Conservation (phyloP, 1,139 yeast species). For the Blastobotrys indianensis region DNA sequence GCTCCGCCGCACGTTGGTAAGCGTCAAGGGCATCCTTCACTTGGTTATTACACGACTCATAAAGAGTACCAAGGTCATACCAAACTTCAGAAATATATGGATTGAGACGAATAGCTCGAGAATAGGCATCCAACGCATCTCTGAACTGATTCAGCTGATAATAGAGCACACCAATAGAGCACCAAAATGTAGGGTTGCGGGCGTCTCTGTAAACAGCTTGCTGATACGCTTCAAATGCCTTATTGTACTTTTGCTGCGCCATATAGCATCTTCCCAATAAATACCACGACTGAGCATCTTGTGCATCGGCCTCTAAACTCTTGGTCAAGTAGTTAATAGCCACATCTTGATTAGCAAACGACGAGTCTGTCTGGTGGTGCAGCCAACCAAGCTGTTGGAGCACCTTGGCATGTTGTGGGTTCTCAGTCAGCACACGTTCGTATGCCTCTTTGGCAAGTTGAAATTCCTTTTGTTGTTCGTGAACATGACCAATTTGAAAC, state of each 20-base stretch:
- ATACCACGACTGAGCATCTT: slow-evolving; percentile 97
- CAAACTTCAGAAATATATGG: slow-evolving; percentile 97
- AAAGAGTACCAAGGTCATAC: slow-evolving; percentile 95
- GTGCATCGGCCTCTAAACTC: slow-evolving; percentile 79
- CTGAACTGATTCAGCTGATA: slow-evolving; percentile 93
- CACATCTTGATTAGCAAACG: slow-evolving; percentile 71
- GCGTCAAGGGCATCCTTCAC: slow-evolving; percentile 94
- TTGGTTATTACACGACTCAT: slow-evolving; percentile 96
- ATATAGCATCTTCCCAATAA: slow-evolving; percentile 93
- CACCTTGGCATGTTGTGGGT: slow-evolving; percentile 93
- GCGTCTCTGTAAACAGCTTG: slow-evolving; percentile 97
- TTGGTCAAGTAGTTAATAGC: slow-evolving; percentile 80
- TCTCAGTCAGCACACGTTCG: slow-evolving; percentile 81
- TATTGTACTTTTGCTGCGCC: slow-evolving; percentile 91
- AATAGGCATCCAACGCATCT: slow-evolving; percentile 95
- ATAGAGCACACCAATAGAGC: slow-evolving; percentile 94
- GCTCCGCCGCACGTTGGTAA: slow-evolving; percentile 88
- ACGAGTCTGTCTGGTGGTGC: slow-evolving; percentile 74
- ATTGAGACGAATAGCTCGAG: slow-evolving; percentile 89
- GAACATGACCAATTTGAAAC: slow-evolving; percentile 95
- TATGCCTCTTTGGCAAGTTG: slow-evolving; percentile 91
- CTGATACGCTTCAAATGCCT: slow-evolving; percentile 97
- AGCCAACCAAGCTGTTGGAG: slow-evolving; percentile 94
- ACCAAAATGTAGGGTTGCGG: slow-evolving; percentile 97
- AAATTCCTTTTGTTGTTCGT: slow-evolving; percentile 92